Evolutionary conservation across 177 flowering plant genomes (phyloP), one percentile per base, ranked within the genome.

Genomic region (Viscum album): DNA sequence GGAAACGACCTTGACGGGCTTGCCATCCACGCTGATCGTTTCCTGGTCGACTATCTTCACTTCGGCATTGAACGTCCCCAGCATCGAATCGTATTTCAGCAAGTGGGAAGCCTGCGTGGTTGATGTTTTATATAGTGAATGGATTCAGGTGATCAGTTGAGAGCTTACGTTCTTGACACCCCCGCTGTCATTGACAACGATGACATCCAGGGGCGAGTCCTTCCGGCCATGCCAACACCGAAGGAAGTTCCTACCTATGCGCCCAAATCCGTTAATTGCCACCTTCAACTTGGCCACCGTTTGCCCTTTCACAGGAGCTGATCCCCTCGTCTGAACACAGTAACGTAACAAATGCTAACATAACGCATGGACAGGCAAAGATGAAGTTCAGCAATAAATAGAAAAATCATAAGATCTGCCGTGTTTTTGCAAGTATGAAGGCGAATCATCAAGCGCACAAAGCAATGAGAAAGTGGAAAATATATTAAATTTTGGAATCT

Each of bases 191-290:
- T 94, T 94, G 72, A 94, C 88, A 8, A 91, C 93, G 29, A 91
- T 59, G 2, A 94, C 98, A 0, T 94, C 98, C 0, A 94, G 86
- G 68, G 98, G 98, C 12, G 98, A 94, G 81, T 94, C 73, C 69
- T 89, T 83, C 64, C 98, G 82, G 35, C 97, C 96, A 70, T 94
- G 98, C 98, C 98, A 94, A 82, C 98, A 94, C 16, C 98, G 85
- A 67, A 94, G 96, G 84, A 94, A 94, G 81, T 94, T 94, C 79
- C 98, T 79, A 8, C 98, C 98, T 73, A 94, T 94, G 64, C 98
- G 88, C 70, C 97, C 97, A 30, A 91, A 94, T 61, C 98, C 96
- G 54, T 94, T 94, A 76, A 93, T 90, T 5, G 98, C 98, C 52
- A 93, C 98, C 87, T 90, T 93, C 77, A 93, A 72, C 78, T 93